A percentile compares a stretch with the other conserved stretches of the same genome.
Conservation (phyloP, 495 filamentous ascomycete species). For the Xylaria palmicola region DNA sequence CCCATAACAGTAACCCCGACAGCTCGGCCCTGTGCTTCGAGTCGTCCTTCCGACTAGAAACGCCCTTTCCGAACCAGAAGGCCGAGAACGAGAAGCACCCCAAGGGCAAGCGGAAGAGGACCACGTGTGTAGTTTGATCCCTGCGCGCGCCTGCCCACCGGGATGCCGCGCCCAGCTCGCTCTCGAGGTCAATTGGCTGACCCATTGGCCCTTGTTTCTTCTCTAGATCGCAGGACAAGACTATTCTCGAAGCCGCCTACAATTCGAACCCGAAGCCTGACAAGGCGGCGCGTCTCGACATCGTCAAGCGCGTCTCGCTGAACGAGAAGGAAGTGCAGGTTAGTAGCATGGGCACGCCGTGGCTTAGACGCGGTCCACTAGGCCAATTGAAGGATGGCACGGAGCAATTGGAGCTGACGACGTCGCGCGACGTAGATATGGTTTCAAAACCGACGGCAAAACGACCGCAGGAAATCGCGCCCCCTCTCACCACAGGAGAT, state of each 20-base stretch:
- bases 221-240: slow-evolving; percentile 80
- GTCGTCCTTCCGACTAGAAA: slow-evolving; percentile 32
- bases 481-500: slow-evolving; percentile 84
- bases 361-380: background rate
- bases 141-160: background rate
- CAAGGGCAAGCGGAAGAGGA: slow-evolving; percentile 55
- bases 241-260: slow-evolving; percentile 86
- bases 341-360: slow-evolving; percentile 33
- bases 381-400: background rate
- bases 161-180: background rate
- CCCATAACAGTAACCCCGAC: slow-evolving; percentile 31
- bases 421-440: slow-evolving; percentile 69
- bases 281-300: slow-evolving; percentile 78
- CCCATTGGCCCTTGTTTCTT: slow-evolving; percentile 8
- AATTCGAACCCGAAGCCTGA: slow-evolving; percentile 85
- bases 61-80: slow-evolving; percentile 30
- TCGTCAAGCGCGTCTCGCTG: slow-evolving; percentile 80
- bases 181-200: slow-evolving; percentile 13
- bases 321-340: slow-evolving; percentile 99
- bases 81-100: slow-evolving; percentile 39
- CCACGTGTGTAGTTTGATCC: slow-evolving; percentile 43
- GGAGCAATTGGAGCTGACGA: slow-evolving; percentile 20
- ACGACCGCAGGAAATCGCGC: slow-evolving; percentile 84
- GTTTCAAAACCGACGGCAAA: slow-evolving; percentile 98
- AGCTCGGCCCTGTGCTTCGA: slow-evolving; percentile 28